Evolutionary conservation across 164 flowering plant genomes (phyloP).

Genomic region (Protea cynaroides): DNA sequence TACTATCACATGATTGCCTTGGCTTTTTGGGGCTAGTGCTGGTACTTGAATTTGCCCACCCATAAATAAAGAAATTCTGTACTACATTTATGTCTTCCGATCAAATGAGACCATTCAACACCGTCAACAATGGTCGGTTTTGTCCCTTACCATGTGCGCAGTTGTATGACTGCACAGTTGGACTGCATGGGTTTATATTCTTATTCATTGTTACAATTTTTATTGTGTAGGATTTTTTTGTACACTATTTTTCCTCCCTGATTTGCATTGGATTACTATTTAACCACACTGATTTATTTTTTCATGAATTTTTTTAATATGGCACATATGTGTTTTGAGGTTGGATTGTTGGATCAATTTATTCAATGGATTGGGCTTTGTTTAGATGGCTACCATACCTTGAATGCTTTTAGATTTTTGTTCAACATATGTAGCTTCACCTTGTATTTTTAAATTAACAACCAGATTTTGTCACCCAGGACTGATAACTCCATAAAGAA

Average conservation of each 20-base stretch:
- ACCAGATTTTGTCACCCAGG: slow-evolving; percentile 39
- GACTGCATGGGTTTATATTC: no score
- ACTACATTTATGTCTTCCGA: no score
- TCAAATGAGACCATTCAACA: no score
- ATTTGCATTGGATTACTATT: background rate
- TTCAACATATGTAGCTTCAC: background rate
- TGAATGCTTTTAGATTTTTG: background rate
- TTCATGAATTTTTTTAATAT: background rate
- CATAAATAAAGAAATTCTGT: background rate
- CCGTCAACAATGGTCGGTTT: no score
- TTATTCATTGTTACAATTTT: background rate
- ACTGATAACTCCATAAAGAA: slow-evolving; percentile 96
- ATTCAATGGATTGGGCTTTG: background rate
- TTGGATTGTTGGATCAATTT: background rate
- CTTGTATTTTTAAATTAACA: background rate
- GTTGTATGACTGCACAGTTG: no score
- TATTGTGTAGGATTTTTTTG: background rate
- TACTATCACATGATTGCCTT: background rate
- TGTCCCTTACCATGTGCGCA: no score
- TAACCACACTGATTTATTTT: background rate
- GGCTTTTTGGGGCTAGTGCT: background rate
- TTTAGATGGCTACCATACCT: background rate
- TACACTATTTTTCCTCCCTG: background rate
- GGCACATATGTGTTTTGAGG: background rate
- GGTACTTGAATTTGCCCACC: background rate